A percentile compares a stretch with the other conserved stretches of the same genome.
Evolutionary conservation across 768 basidiomycete genomes (phyloP).

Genomic region (Russula lepida): DNA sequence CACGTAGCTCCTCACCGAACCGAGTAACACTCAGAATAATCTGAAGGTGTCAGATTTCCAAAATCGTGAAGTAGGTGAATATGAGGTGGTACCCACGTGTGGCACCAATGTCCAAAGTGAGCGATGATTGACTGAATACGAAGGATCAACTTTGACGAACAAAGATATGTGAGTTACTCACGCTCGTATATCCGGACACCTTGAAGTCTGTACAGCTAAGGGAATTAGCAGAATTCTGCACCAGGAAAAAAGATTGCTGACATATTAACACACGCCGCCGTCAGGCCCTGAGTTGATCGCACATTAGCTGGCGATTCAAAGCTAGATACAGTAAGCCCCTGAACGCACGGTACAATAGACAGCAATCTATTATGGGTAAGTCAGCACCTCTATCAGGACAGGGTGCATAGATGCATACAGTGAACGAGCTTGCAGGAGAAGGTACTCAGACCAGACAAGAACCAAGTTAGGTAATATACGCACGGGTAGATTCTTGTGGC

Average conservation of each 20-base stretch:
- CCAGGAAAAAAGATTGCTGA: neutral
- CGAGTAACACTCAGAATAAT: neutral
- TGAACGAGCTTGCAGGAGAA: neutral
- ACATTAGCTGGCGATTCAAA: neutral
- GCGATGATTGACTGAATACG: neutral
- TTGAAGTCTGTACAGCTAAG: neutral
- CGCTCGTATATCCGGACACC: conserved; percentile 1
- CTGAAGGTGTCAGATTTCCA: neutral
- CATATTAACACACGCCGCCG: conserved; percentile 1
- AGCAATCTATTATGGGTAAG: neutral
- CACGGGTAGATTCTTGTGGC: neutral
- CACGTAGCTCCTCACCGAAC: neutral
- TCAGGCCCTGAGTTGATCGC: neutral
- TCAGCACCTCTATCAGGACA: neutral
- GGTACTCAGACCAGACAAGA: neutral
- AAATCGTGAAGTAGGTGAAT: neutral
- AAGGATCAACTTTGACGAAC: neutral
- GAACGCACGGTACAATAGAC: neutral
- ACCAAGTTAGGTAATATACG: neutral
- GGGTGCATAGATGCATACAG: neutral
- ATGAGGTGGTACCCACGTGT: neutral
- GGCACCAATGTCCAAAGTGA: neutral
- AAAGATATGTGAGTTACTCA: neutral
- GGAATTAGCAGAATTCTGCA: neutral
- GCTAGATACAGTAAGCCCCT: neutral